Percentiles rank a stretch among this genome's conserved stretches.
phyloP scores from a whole-genome alignment of 495 filamentous ascomycete species.

The Aspergillus hancockii region DNA sequence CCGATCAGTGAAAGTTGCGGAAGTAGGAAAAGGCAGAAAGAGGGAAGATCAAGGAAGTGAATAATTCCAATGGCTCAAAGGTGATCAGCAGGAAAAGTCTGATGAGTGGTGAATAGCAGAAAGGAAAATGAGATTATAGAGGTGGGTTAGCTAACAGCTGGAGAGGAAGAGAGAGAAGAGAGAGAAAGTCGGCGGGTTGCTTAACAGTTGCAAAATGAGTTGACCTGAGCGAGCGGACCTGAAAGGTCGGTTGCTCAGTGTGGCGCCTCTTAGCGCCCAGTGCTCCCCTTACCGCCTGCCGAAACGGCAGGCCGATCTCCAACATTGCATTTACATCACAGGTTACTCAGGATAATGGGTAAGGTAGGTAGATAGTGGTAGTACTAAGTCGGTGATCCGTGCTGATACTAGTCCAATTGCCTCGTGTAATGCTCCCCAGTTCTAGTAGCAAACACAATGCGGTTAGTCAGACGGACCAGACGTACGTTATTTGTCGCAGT shows the following conservation, averaged over 20 bases:
- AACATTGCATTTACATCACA: background rate
- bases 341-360: background rate
- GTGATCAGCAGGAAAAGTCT: slow-evolving; percentile 10
- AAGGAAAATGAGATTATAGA: slow-evolving; percentile 2
- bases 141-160: background rate
- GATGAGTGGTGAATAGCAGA: slow-evolving; percentile 25
- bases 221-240: background rate
- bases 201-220: slow-evolving; percentile 6
- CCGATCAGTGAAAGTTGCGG: slow-evolving; percentile 21
- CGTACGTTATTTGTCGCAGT: no score
- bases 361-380: no score
- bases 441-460: no score
- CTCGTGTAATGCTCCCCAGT: no score
- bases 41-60: slow-evolving; percentile 8
- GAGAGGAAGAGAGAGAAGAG: background rate
- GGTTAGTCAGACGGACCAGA: no score
- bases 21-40: slow-evolving; percentile 9
- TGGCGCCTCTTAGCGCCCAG: slow-evolving; percentile 6
- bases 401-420: no score
- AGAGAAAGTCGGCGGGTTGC: background rate
- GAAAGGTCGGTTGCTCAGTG: slow-evolving; percentile 6
- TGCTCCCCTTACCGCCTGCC: background rate
- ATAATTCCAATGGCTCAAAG: slow-evolving; percentile 15
- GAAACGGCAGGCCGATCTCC: background rate
- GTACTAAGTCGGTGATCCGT: no score